Evolutionary conservation across 441 rosid species (phyloP).

Genomic region (Geranium incanum): DNA sequence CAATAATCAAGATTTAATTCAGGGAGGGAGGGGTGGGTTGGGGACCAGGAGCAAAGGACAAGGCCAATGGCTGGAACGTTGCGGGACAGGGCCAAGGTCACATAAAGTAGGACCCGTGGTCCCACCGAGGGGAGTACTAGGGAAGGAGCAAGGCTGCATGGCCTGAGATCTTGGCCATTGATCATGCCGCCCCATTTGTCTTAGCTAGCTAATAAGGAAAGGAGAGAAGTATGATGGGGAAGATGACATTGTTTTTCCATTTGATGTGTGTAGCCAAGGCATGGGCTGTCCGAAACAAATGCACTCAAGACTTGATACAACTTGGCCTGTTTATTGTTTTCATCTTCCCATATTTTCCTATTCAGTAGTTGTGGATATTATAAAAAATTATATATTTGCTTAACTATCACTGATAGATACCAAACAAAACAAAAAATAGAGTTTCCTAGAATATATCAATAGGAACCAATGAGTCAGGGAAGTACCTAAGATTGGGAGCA

Average conservation of each 20-base stretch:
- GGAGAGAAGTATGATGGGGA: neutral
- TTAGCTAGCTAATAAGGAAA: neutral
- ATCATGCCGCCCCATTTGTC: neutral
- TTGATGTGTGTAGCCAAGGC: neutral
- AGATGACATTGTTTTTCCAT: neutral
- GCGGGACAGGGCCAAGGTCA: neutral
- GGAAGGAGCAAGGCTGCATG: slow-evolving; percentile 1
- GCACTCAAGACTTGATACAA: neutral
- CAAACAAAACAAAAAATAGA: neutral
- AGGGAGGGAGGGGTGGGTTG: neutral
- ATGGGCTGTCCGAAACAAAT: slow-evolving; percentile 1
- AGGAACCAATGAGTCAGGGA: slow-evolving; percentile 4
- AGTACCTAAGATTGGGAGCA: neutral
- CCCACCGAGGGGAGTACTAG: neutral
- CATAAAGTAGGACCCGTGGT: neutral
- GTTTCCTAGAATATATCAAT: neutral
- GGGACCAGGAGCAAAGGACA: neutral
- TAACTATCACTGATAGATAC: neutral
- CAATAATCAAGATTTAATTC: neutral
- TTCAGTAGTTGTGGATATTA: neutral
- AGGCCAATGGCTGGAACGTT: neutral
- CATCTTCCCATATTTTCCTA: neutral
- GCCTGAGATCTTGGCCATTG: neutral
- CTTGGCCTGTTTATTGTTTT: neutral
- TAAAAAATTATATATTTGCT: neutral